Percentiles rank a stretch among this genome's conserved stretches.
phyloP scores from a whole-genome alignment of 2,329 filamentous ascomycete genomes.

The Aspergillus sp. region DNA sequence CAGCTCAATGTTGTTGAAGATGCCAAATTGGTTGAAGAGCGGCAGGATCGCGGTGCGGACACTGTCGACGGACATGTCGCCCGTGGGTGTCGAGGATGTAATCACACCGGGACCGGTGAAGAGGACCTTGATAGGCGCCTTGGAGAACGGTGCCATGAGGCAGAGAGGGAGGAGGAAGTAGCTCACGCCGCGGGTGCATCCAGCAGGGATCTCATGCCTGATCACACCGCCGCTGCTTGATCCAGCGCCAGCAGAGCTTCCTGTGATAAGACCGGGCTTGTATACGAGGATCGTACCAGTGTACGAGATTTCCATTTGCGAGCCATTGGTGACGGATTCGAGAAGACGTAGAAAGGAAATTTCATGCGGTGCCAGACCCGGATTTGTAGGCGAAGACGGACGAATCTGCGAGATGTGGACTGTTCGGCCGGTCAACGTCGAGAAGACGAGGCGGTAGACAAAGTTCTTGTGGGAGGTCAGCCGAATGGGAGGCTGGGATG shows the following conservation, averaged over 20 bases:
- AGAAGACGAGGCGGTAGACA: constrained; percentile 80
- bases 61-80: constrained; percentile 89
- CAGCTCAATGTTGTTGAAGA: constrained; percentile 83
- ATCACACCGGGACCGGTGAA: constrained; percentile 93
- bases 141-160: constrained; percentile 89
- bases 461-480: constrained; percentile 87
- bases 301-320: constrained; percentile 92
- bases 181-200: constrained; percentile 78
- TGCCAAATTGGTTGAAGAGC: constrained; percentile 87
- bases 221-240: constrained; percentile 72
- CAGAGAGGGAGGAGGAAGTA: constrained; percentile 92
- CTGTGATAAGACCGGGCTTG: constrained; percentile 89
- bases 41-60: constrained; percentile 92
- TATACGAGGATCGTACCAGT: constrained; percentile 93
- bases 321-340: constrained; percentile 93
- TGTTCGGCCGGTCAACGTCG: constrained; percentile 87
- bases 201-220: constrained; percentile 76
- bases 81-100: constrained; percentile 78
- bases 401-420: constrained; percentile 95
- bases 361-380: constrained; percentile 89
- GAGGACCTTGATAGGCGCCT: constrained; percentile 85
- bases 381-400: constrained; percentile 79
- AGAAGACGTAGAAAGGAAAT: constrained; percentile 94
- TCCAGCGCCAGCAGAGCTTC: constrained; percentile 75
- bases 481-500: constrained; percentile 60